Evolutionary conservation across 2,329 filamentous ascomycete genomes (phyloP), one percentile per base, ranked within the genome.

Genomic region (Corinectria fuckeliana): DNA sequence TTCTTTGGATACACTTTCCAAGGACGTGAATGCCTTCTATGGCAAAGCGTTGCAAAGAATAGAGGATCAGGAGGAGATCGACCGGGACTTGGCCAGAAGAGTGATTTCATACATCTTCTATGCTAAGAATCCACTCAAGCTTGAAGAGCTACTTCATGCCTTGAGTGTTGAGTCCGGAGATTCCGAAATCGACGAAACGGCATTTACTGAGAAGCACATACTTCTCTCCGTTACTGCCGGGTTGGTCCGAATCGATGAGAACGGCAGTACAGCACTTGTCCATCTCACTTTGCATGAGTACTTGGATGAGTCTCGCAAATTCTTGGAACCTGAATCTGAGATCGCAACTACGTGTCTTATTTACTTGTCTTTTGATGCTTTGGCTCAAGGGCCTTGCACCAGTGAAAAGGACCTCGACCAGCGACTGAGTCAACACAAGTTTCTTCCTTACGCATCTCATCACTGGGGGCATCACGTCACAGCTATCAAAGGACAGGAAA

Each of bases 61-160:
- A 45, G 39, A 58, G n/a, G 54, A 58, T 14, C 41, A 26, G 23
- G n/a, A 51, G 11, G 50, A 54, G 10, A 41, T 50, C 10, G 50
- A 58, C 42, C 54, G 38, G 26, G 21, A 45, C 4, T 32, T 61
- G 18, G 50, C 58, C 25, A 28, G 42, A 25, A 47, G 48, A 21
- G 50, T 52, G 18, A 42, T 61, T 14, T 57, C 58, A 1, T 58
- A 20, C 34, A 26, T 58, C 32, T 61, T 55, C 38, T 61, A 45
- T 21, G 58, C 58, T 36, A 51, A 51, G 47, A 58, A 50, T 26
- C 58, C 58, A 16, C 50, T 61, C 8, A 51, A 26, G 26, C 44
- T 26, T n/a, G 50, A 61, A n/a, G 58, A 61, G 54, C 50, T 61
- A 20, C n/a, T 61, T 21, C 59, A 61, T 48, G 50, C 55, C 26